A percentile compares a stretch with the other conserved stretches of the same genome.
Evolutionary conservation across 2,329 filamentous ascomycete species (phyloP).

Genomic region (Trichoderma oligosporum): DNA sequence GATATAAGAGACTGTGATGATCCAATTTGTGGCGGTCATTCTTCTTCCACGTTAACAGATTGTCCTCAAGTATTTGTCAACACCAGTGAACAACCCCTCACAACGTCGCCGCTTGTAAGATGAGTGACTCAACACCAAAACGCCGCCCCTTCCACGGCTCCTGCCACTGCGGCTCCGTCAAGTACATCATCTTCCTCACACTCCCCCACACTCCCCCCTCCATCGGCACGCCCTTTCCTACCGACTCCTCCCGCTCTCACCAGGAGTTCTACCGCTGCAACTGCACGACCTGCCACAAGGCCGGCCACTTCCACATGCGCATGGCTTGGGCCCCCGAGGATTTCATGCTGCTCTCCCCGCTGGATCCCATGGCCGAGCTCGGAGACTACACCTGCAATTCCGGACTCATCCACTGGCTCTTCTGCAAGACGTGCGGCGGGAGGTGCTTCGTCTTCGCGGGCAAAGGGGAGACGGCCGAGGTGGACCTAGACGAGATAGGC

Average conservation of each 20-base stretch:
- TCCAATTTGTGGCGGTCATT: neutral
- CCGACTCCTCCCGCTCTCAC: neutral
- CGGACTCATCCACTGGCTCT: neutral
- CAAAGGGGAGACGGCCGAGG: constrained; percentile 4
- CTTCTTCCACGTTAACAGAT: neutral
- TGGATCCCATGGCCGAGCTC: constrained; percentile 4
- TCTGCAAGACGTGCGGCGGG: constrained; percentile 2
- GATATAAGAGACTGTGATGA: neutral
- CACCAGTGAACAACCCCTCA: neutral
- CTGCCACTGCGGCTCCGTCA: constrained; percentile 3
- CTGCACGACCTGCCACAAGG: constrained; percentile 4
- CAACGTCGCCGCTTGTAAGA: neutral
- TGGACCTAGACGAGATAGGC: constrained; percentile 4
- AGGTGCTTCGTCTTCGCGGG: neutral
- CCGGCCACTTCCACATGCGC: constrained; percentile 8
- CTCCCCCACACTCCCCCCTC: neutral
- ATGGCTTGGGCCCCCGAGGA: neutral
- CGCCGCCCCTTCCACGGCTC: constrained; percentile 10
- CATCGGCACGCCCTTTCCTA: neutral
- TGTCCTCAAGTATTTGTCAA: neutral
- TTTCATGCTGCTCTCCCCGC: constrained; percentile 7
- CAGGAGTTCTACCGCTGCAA: constrained; percentile 12
- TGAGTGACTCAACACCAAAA: neutral
- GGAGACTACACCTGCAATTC: neutral
- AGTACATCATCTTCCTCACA: constrained; percentile 9